phyloP scores from a whole-genome alignment of 306 rosid genomes.

The Potentilla sterilis region DNA sequence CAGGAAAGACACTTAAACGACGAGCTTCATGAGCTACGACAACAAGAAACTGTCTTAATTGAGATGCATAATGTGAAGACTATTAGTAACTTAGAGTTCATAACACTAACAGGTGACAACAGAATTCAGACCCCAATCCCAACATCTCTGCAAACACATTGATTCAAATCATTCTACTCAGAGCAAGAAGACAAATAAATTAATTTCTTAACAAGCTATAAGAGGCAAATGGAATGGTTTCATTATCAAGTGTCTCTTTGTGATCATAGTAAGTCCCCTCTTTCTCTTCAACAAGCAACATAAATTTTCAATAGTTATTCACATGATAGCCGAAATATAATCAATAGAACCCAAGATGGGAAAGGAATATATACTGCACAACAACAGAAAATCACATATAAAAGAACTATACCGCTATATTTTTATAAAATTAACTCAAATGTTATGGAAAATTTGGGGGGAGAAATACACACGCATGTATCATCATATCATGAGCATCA shows the following conservation, averaged over 20 bases:
- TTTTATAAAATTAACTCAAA: neutral
- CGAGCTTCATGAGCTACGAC: neutral
- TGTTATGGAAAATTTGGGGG: constrained; percentile 20
- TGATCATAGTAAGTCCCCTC: neutral
- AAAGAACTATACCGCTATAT: constrained; percentile 17
- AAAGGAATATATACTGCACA: neutral
- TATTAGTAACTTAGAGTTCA: neutral
- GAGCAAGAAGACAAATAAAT: neutral
- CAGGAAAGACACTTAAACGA: neutral
- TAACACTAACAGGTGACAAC: neutral
- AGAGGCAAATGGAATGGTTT: constrained; percentile 9
- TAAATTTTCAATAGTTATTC: neutral
- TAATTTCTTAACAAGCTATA: constrained; percentile 1
- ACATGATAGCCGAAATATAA: neutral
- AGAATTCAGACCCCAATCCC: neutral
- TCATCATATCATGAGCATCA: constrained; percentile 15
- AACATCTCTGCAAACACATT: neutral
- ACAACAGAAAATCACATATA: constrained; percentile 5
- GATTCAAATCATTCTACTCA: neutral
- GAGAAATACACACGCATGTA: constrained; percentile 19
- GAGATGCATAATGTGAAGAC: neutral
- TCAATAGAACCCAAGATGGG: neutral
- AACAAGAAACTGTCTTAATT: neutral
- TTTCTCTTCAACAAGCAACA: constrained; percentile 14
- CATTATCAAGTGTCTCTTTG: neutral